Base-by-base conservation (phyloP, 2,329 filamentous ascomycete species). In the Acephala macrosclerotiorum region DNA sequence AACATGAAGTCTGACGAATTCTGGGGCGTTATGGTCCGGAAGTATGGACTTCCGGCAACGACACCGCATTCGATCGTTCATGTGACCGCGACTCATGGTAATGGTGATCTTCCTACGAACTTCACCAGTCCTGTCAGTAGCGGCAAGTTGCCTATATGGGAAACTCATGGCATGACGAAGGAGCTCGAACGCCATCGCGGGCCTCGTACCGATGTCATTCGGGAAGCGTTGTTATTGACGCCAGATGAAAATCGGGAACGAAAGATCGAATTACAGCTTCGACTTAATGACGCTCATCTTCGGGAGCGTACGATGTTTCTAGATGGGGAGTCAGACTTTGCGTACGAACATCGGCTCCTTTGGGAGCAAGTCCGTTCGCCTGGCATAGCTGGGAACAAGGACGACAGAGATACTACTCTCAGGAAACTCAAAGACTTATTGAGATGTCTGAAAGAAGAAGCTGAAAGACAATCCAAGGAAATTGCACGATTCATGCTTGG, bases 1-100 rank as follows among this genome's bases (percentile, higher is more conserved):
- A 36, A 58, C 22, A 40, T 58, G 11, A 26, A 58, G 16, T 12
- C 35, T n/a, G 55, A 58, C 9, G 20, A 25, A 8, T 58, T 58
- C 20, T 58, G 55, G 55, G 35, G 40, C 14, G 18, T 47, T 14
- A 8, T 47, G 4, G 42, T 47, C 11, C 16, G 42, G 18, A 47
- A 47, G 18, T 47, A 20, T 47, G 42, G 42, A 18, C 4, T 20
- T n/a, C 2, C 3, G 42, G 42, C 18, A 4, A 18, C 42, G 2
- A 47, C 4, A 22, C 42, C 42, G 6, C 3, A 22, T 20, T 4
- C 18, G 4, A 20, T 18, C 6, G 42, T 47, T 47, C 42, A 47
- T 47, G n/a, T 22, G 18, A 14, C 12, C 12, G 38, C 3, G 18
- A 47, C 40, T 11, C 9, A 18, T 18, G 42, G 42, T 47, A 47